These are phyloP conservation scores for Fusarium incarnatum DNA, from an alignment of 2,329 filamentous ascomycete genomes.

Conservation along the genomic window DNA sequence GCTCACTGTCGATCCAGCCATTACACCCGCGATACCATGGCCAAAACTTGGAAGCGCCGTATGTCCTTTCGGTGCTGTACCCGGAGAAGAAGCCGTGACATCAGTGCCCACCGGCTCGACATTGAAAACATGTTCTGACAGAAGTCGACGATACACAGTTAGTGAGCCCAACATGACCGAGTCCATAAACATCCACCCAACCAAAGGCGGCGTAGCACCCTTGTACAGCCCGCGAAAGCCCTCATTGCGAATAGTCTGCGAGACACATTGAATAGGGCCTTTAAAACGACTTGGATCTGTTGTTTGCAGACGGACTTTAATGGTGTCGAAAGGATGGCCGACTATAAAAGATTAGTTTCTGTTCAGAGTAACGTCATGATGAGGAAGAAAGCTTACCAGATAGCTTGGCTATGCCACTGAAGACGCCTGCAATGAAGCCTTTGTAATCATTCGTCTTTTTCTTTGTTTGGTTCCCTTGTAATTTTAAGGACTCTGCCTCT, in stretches of 20 bases:
- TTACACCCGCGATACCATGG: constrained; percentile 86
- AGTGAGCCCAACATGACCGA: constrained; percentile 88
- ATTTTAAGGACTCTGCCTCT: neutral
- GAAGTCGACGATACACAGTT: constrained; percentile 86
- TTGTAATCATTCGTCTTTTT: constrained; percentile 70
- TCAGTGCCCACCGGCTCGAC: constrained; percentile 48
- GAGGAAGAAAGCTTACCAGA: constrained; percentile 66
- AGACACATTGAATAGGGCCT: constrained; percentile 86
- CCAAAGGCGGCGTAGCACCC: constrained; percentile 88
- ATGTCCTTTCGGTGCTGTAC: constrained; percentile 13
- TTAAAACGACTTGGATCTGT: constrained; percentile 80
- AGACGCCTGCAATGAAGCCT: constrained; percentile 97
- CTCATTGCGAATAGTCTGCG: constrained; percentile 87
- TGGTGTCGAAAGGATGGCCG: constrained; percentile 87
- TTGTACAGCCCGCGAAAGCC: constrained; percentile 91
- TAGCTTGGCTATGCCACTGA: constrained; percentile 92
- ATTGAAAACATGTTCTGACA: constrained; percentile 84
- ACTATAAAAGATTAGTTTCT: constrained; percentile 53
- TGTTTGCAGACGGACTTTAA: constrained; percentile 96
- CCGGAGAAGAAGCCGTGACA: constrained; percentile 22
- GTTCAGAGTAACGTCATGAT: neutral
- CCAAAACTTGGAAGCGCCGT: constrained; percentile 77
- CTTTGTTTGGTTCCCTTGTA: constrained; percentile 14
- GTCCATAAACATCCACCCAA: constrained; percentile 99
- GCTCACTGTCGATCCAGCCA: constrained; percentile 89